phyloP scores from a whole-genome alignment of 108 stramenopile species.

The Nitzschia sp. region DNA sequence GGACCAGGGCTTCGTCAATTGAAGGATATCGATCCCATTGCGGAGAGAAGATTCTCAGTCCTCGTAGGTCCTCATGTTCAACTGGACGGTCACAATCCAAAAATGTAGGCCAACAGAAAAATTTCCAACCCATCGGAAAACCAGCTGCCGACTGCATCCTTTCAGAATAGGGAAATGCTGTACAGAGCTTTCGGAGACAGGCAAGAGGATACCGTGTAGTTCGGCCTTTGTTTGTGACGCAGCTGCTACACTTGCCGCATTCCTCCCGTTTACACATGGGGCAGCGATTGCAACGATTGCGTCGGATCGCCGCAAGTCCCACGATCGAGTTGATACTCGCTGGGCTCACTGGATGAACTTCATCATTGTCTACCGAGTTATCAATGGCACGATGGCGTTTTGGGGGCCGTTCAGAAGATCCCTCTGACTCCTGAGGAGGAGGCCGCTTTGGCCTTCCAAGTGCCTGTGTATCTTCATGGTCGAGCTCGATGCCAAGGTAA shows the following conservation, averaged over 20 bases:
- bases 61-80: background rate
- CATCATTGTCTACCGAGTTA: too few relatives aligned
- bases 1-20: background rate
- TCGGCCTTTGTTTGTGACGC: background rate
- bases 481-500: constrained; percentile 3
- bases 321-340: too few relatives aligned
- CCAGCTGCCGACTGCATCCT: constrained; percentile 3
- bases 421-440: too few relatives aligned
- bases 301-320: background rate
- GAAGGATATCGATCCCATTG: background rate
- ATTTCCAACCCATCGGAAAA: constrained; percentile 3
- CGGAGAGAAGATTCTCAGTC: background rate
- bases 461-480: too few relatives aligned
- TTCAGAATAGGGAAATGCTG: background rate
- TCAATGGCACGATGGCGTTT: too few relatives aligned
- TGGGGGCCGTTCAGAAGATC: too few relatives aligned
- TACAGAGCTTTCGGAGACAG: constrained; percentile 7
- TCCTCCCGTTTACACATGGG: background rate
- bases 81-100: background rate
- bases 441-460: too few relatives aligned
- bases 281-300: background rate
- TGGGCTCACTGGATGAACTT: too few relatives aligned
- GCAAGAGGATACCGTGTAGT: constrained; percentile 1
- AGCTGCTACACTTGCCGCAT: background rate
- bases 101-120: background rate